These are phyloP conservation scores for Pestalotiopsis sp. DNA, from an alignment of 2,329 filamentous ascomycete genomes.

Conservation along the genomic window DNA sequence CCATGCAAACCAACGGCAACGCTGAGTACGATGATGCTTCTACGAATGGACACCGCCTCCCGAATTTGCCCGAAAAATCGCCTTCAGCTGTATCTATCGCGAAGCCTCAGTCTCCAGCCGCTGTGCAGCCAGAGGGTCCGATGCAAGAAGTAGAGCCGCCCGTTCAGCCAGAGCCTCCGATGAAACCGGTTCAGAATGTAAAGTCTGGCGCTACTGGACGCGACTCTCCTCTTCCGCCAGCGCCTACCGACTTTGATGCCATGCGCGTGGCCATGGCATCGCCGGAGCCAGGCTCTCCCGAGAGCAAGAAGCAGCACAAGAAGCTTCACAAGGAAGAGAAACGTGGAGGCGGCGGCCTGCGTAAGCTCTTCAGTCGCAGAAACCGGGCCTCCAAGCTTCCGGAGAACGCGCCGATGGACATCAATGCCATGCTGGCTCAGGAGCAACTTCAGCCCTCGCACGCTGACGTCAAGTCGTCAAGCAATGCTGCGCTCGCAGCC, in stretches of 20 bases:
- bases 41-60: constrained; percentile 33
- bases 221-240: constrained; percentile 40
- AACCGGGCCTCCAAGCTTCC: constrained; percentile 59
- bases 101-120: constrained; percentile 15
- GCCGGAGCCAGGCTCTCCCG: constrained; percentile 42
- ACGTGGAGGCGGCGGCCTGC: constrained; percentile 53
- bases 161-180: constrained; percentile 37
- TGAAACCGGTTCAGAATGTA: constrained; percentile 33
- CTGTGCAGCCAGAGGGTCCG: constrained; percentile 16
- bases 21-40: constrained; percentile 23
- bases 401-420: constrained; percentile 53
- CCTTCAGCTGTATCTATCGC: constrained; percentile 32
- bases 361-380: constrained; percentile 68
- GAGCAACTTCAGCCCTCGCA: constrained; percentile 29
- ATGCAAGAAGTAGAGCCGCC: constrained; percentile 24
- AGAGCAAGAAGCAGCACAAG: constrained; percentile 49
- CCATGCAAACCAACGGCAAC: constrained; percentile 43
- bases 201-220: constrained; percentile 34
- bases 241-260: constrained; percentile 36
- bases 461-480: constrained; percentile 18
- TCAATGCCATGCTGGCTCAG: constrained; percentile 52
- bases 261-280: constrained; percentile 39
- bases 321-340: constrained; percentile 56
- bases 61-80: constrained; percentile 45
- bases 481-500: constrained; percentile 18